A percentile compares a stretch with the other conserved stretches of the same genome.
Conservation (phyloP, 257 asterid species). For the Eustoma russellianum region DNA sequence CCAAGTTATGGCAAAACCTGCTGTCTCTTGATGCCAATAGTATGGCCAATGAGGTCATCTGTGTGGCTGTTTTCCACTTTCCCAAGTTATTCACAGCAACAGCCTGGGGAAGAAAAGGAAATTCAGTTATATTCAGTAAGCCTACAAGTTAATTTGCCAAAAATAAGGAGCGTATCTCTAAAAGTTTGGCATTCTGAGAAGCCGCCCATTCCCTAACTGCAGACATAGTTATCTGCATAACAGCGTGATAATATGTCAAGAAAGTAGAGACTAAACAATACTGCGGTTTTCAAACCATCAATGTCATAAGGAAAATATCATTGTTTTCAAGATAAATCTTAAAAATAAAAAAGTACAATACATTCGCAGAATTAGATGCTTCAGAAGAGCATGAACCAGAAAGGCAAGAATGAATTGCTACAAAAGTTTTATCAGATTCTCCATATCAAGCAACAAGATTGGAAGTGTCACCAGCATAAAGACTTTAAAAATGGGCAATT, state of each 20-base stretch:
- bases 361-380: too few species aligned
- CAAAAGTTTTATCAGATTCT: too few species aligned
- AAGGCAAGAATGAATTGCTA: too few species aligned
- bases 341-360: too few species aligned
- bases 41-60: constrained; percentile 81
- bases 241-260: not conserved
- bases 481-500: too few species aligned
- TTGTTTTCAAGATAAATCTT: too few species aligned
- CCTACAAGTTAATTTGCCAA: not conserved
- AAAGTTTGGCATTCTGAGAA: constrained; percentile 77
- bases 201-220: constrained; percentile 99
- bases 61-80: constrained; percentile 96
- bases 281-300: too few species aligned
- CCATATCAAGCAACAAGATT: too few species aligned
- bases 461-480: too few species aligned
- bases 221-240: constrained; percentile 88
- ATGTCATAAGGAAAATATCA: too few species aligned
- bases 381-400: too few species aligned
- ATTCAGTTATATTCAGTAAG: not conserved
- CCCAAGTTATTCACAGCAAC: constrained; percentile 95
- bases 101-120: constrained; percentile 37
- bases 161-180: constrained; percentile 40
- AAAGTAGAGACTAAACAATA: too few species aligned
- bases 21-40: constrained; percentile 79
- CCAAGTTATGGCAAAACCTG: constrained; percentile 40